Conservation (phyloP, 2,329 filamentous ascomycete genomes). For the Fusarium sambucinum region DNA sequence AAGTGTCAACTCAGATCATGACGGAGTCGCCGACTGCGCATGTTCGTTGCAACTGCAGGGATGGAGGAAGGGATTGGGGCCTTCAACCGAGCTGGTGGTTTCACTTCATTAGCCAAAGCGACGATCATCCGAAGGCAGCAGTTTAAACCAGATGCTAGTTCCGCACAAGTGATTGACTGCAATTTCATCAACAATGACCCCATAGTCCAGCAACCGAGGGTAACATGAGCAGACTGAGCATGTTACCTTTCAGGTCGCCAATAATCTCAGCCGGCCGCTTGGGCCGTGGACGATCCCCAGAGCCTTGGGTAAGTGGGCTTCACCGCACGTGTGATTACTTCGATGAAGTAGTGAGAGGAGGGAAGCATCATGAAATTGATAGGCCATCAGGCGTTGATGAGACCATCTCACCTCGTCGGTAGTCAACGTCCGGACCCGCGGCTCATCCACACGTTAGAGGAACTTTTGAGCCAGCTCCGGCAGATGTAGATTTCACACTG, state of each 20-base stretch:
- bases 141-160: slow-evolving; percentile 14
- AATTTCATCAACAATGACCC: slow-evolving; percentile 12
- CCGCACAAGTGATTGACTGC: slow-evolving; percentile 16
- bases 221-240: slow-evolving; percentile 30
- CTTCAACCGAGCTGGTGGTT: slow-evolving; percentile 39
- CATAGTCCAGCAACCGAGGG: slow-evolving; percentile 32
- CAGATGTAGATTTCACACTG: slow-evolving; percentile 36
- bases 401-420: slow-evolving; percentile 22
- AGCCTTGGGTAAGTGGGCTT: slow-evolving; percentile 22
- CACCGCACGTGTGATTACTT: slow-evolving; percentile 30
- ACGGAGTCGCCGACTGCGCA: slow-evolving; percentile 22
- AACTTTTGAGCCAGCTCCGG: slow-evolving; percentile 38
- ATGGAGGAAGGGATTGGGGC: slow-evolving; percentile 20
- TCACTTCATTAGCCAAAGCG: slow-evolving; percentile 27
- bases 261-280: slow-evolving; percentile 31
- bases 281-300: slow-evolving; percentile 24
- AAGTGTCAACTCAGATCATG: slow-evolving; percentile 27
- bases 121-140: slow-evolving; percentile 36
- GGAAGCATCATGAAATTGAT: slow-evolving; percentile 2
- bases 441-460: slow-evolving; percentile 27
- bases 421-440: slow-evolving; percentile 39
- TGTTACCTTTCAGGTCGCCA: slow-evolving; percentile 29
- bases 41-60: slow-evolving; percentile 28
- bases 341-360: not conserved
- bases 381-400: slow-evolving; percentile 15